Evolutionary conservation across 768 basidiomycete genomes (phyloP).

Genomic region (Jaapia argillacea): DNA sequence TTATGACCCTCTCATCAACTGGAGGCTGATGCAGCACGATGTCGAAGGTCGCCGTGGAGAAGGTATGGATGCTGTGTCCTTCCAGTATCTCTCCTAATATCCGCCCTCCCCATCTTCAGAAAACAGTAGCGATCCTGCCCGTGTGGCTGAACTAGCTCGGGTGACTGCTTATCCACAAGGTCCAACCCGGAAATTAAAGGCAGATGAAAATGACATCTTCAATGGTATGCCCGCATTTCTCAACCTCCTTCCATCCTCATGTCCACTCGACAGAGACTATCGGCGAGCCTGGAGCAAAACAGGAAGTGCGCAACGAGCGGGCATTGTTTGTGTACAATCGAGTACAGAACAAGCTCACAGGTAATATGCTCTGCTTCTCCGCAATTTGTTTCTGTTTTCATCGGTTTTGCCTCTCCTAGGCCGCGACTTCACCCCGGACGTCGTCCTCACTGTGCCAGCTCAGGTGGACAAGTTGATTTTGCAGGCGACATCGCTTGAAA

Average conservation of each 20-base stretch:
- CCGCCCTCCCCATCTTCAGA: background rate
- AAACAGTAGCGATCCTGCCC: conserved; percentile 31
- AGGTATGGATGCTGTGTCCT: conserved; percentile 29
- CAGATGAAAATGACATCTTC: conserved; percentile 91
- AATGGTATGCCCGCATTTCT: conserved; percentile 35
- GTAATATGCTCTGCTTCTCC: conserved; percentile 22
- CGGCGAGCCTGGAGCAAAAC: conserved; percentile 47
- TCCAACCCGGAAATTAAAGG: conserved; percentile 71
- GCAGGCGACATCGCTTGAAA: conserved; percentile 89
- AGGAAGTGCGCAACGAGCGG: conserved; percentile 85
- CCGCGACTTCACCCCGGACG: conserved; percentile 86
- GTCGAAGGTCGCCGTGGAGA: conserved; percentile 62
- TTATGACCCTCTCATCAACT: conserved; percentile 96
- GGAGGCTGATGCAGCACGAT: conserved; percentile 86
- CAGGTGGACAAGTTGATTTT: conserved; percentile 93
- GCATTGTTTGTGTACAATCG: conserved; percentile 91
- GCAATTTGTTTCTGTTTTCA: conserved; percentile 1
- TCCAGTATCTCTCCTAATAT: background rate
- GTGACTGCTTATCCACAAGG: conserved; percentile 70
- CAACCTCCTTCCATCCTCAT: conserved; percentile 2
- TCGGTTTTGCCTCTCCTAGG: conserved; percentile 39
- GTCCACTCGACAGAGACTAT: conserved; percentile 23
- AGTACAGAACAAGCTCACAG: conserved; percentile 91
- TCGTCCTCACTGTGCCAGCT: conserved; percentile 56
- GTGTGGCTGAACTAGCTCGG: conserved; percentile 51